phyloP scores from a whole-genome alignment of 164 flowering plant species.

The Magnolia officinalis region DNA sequence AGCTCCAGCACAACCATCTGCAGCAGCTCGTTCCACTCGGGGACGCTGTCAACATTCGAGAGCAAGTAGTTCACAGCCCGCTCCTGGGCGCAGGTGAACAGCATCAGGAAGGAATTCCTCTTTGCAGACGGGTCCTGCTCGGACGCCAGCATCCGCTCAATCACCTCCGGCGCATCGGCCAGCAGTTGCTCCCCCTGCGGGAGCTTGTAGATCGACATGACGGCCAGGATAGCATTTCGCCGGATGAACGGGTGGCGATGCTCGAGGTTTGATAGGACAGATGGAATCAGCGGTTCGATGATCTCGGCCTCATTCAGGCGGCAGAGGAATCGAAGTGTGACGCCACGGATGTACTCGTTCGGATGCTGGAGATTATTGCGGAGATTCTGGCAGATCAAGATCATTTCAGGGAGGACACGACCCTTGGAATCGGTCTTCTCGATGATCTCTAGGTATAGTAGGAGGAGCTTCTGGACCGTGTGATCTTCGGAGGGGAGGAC shows the following conservation, averaged over 20 bases:
- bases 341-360: slow-evolving; percentile 92
- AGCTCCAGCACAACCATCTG: slow-evolving; percentile 96
- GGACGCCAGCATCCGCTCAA: slow-evolving; percentile 55
- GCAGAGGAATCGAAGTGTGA: slow-evolving; percentile 80
- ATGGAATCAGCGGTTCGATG: slow-evolving; percentile 84
- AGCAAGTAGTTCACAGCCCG: slow-evolving; percentile 58
- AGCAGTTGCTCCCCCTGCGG: slow-evolving; percentile 85
- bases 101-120: slow-evolving; percentile 85
- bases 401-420: slow-evolving; percentile 82
- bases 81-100: slow-evolving; percentile 71
- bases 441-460: slow-evolving; percentile 82
- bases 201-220: slow-evolving; percentile 81
- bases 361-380: slow-evolving; percentile 88
- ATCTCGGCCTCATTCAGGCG: slow-evolving; percentile 76
- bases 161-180: slow-evolving; percentile 80
- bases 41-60: slow-evolving; percentile 50
- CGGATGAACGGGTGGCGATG: slow-evolving; percentile 78
- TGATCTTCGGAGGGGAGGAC: slow-evolving; percentile 90
- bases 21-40: slow-evolving; percentile 81
- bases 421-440: slow-evolving; percentile 78
- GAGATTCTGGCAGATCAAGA: slow-evolving; percentile 83
- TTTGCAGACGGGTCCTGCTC: slow-evolving; percentile 85
- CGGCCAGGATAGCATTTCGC: slow-evolving; percentile 80
- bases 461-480: slow-evolving; percentile 79
- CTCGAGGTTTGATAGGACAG: slow-evolving; percentile 69